Evolutionary conservation across 441 rosid species (phyloP), one percentile per base, ranked within the genome.

Genomic region (Mallotus repandus): DNA sequence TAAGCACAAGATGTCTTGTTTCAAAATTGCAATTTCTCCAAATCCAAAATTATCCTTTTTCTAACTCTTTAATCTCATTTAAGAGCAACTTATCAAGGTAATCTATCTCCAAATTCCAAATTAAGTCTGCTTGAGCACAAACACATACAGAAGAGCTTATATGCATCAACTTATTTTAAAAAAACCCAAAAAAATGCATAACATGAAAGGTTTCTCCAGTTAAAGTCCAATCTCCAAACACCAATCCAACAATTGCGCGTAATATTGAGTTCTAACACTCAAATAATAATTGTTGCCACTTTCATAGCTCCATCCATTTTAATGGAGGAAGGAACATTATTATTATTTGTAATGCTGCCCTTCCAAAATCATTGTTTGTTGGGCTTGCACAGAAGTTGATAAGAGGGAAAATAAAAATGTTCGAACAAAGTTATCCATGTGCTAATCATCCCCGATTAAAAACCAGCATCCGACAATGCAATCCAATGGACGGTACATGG

Each of bases 391-490:
- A 3, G 15, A 32, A 32, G n/a, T 25, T 18, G 52, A 29, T 14
- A 49, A 49, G 5, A 18, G 16, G 15, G 19, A 6, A 15, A n/a
- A 66, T 66, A 21, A 9, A 50, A 45, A 53, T 9, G 7, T 5
- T 38, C 18, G 46, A 48, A 25, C 19, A 12, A 61, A 48, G 50
- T 46, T 11, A 25, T 70, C 65, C 43, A 4, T 58, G 49, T 49
- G 59, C 32, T 52, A 14, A 16, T 29, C 56, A 8, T 66, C 14
- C n/a, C 56, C 46, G 7, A 57, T n/a, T 35, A 21, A 52, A 35
- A 15, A 14, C 25, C 48, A 68, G 21, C 61, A 68, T 68, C 60
- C 61, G 18, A 68, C 18, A 52, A 54, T 38, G 49, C 58, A 59
- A 58, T 25, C 32, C 18, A 18, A 59, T 25, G 13, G 66, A 25